A percentile compares a stretch with the other conserved stretches of the same genome.
Evolutionary conservation across 257 asterid genomes (phyloP).

Genomic region (Solanum bulbocastanum): DNA sequence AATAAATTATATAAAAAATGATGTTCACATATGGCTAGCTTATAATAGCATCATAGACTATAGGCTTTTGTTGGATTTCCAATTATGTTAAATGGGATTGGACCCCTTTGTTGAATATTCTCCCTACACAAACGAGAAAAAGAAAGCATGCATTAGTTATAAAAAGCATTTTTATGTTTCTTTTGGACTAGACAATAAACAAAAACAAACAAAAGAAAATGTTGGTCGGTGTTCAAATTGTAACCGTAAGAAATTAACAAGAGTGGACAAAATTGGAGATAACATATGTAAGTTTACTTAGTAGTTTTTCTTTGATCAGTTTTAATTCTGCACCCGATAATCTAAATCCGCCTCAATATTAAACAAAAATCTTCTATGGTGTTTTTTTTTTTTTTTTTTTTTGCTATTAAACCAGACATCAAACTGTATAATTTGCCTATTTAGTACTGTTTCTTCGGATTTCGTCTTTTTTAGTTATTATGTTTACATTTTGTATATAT

Average conservation of each 20-base stretch:
- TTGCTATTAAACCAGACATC: background rate
- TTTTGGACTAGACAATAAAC: background rate
- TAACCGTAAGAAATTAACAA: background rate
- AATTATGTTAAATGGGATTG: background rate
- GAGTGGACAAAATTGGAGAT: background rate
- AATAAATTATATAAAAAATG: background rate
- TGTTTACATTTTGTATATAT: too few species aligned
- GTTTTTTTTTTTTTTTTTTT: fast-evolving
- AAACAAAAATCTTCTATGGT: background rate
- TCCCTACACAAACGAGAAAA: background rate
- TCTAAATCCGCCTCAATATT: background rate
- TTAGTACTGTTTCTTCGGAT: background rate
- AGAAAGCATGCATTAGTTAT: background rate
- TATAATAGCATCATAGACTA: background rate
- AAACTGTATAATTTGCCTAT: background rate
- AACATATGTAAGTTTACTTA: background rate
- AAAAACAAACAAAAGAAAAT: background rate
- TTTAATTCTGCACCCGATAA: background rate
- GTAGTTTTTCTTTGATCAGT: background rate
- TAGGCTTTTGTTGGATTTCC: background rate
- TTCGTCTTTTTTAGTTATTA: background rate
- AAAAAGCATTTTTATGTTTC: background rate
- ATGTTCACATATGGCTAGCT: background rate
- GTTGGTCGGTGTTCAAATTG: background rate
- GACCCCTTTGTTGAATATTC: background rate